A percentile compares a stretch with the other conserved stretches of the same genome.
phyloP scores from a whole-genome alignment of 495 filamentous ascomycete species.

The Trichocladium antarcticum region DNA sequence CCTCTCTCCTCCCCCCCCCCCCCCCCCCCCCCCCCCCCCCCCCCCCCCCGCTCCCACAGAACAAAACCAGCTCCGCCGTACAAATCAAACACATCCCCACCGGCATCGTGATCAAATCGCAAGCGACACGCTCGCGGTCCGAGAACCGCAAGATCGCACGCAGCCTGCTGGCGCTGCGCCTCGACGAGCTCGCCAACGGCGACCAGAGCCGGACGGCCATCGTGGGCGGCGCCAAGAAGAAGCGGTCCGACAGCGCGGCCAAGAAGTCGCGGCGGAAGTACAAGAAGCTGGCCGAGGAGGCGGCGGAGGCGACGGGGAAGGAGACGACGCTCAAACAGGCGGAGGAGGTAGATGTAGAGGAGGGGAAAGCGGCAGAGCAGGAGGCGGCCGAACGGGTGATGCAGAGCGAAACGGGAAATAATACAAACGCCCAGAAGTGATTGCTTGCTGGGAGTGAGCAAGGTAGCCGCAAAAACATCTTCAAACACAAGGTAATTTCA shows the following conservation, averaged over 20 bases:
- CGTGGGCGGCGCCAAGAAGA: slow-evolving; percentile 34
- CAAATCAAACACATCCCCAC: slow-evolving; percentile 85
- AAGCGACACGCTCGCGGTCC: slow-evolving; percentile 73
- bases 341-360: not conserved
- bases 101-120: slow-evolving; percentile 81
- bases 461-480: no score
- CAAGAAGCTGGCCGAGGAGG: slow-evolving; percentile 34
- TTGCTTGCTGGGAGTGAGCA: not conserved
- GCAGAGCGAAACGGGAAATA: no score
- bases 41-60: slow-evolving; percentile 39
- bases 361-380: not conserved
- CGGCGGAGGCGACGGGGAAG: slow-evolving; percentile 5
- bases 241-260: slow-evolving; percentile 38
- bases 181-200: slow-evolving; percentile 54
- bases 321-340: slow-evolving; percentile 2
- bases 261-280: slow-evolving; percentile 44
- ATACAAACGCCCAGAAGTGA: no score
- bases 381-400: no score
- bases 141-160: slow-evolving; percentile 88
- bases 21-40: not conserved
- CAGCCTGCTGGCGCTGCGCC: slow-evolving; percentile 57
- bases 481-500: slow-evolving; percentile 7
- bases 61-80: slow-evolving; percentile 94
- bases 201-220: slow-evolving; percentile 34
- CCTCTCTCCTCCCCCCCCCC: not conserved